Base-by-base conservation (phyloP, 108 stramenopile genomes). In the Fragilaria crotonensis region DNA sequence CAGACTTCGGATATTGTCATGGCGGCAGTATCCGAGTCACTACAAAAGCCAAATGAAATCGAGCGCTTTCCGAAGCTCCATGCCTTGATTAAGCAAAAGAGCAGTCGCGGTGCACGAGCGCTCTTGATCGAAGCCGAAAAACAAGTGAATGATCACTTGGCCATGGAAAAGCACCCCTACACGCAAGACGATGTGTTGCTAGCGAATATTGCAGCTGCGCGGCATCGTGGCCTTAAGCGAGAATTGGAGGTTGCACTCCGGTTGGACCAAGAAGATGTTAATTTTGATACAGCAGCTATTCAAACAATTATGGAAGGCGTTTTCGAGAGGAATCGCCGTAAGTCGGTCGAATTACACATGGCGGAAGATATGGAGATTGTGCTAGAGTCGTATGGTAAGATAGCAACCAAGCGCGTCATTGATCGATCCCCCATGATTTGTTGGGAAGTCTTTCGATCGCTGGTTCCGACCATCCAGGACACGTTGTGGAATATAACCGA, bases 391-490 rank as follows among this genome's bases (percentile, higher is more conserved):
- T 85, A 85, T 54, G 84, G 84, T 0, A 70, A 71, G 33, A 69
- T 85, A 31, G 78, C 80, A 23, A 75, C 80, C 4, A 70, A 75
- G 45, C 68, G 84, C n/a, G 76, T 85, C 14, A 46, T 85, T 55
- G 84, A 85, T 62, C 75, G 72, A n/a, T 73, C 76, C 7, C 84
- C 84, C 5, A 81, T 81, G 75, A 76, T 81, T 55, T 85, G 84
- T 44, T 78, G 77, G 77, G 57, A 78, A 48, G 57, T 67, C 4
- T 64, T 61, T 33, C 72, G 74, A 18, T 65, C 65, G 9, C 55
- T 78, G 11, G 25, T 59, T 1, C 36, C 30, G 30, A 11, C 41
- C 18, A 49, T 70, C 9, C 65, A 61, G 48, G 67, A 74, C 18
- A 48, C 58, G 14, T 49, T 68, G 45, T 59, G 64, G 11, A 48